Evolutionary conservation across 805 yeast genomes (phyloP), one percentile per base, ranked within the genome.

Genomic region (Komagataella pastoris): DNA sequence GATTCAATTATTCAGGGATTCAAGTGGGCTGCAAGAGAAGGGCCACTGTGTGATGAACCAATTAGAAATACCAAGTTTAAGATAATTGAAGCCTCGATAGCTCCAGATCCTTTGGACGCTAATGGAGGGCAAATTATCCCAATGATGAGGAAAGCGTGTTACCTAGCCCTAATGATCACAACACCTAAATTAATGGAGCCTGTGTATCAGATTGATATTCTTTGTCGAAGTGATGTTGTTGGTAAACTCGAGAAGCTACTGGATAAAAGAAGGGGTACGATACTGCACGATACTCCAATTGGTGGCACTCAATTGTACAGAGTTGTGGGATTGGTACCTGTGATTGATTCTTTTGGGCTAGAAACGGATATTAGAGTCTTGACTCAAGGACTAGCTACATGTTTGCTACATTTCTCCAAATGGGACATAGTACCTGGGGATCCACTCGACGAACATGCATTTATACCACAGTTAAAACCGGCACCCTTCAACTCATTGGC

Each of bases 341-440:
- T 87, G 1, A 85, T 93, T 48, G 99, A 93, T 56, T 84, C 97
- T 1, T 70, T 84, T 51, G 99, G 98, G 0, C 72, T 93, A 48
- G 97, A 88, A 60, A 80, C 95, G 0, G 99, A 93, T 63, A 67
- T 93, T 36, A 67, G 96, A 55, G 65, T 88, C 10, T 76, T 81
- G 10, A 81, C 96, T 0, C 81, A 80, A 55, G 97, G 97, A 3
- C 83, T 79, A 58, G 90, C 93, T 0, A 73, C 79, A 72, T 79
- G 88, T 48, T 78, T 78, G 48, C 62, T 84, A 54, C 75, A 75
- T 49, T 88, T 87, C 64, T 74, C 74, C 52, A 75, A 73, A 52
- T 93, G 97, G 96, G 75, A 77, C 18, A 65, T 71, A 2, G 95
- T 87, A 0, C 96, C 96, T 1, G 99, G 99, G 0, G 88, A 91